Percentiles rank a stretch among this genome's conserved stretches.
phyloP scores from a whole-genome alignment of 2,329 filamentous ascomycete species.

The Sordariomycetes sp. region DNA sequence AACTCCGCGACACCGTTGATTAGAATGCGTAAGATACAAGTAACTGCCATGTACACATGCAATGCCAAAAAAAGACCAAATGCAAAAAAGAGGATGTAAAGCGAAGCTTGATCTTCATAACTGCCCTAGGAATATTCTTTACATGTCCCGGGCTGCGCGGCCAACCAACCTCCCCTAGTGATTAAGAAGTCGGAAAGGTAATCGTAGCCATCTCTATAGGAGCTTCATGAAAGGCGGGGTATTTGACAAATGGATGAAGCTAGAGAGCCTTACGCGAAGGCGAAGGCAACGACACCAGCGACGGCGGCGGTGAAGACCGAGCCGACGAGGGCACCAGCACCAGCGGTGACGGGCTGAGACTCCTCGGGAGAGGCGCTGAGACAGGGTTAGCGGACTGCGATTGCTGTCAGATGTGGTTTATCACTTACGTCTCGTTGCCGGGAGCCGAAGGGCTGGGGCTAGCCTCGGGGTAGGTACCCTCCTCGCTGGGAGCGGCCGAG shows the following conservation, averaged over 20 bases:
- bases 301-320: constrained; percentile 43
- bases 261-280: constrained; percentile 40
- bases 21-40: not conserved
- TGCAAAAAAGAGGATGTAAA: not conserved
- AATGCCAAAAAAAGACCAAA: not conserved
- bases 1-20: not conserved
- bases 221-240: not conserved
- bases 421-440: constrained; percentile 21
- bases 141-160: not conserved
- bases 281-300: constrained; percentile 41
- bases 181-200: constrained; percentile 3
- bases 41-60: not conserved
- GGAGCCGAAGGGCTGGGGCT: constrained; percentile 17
- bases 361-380: constrained; percentile 13
- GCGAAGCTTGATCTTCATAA: not conserved
- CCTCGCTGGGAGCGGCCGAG: constrained; percentile 23
- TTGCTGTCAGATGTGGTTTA: no score
- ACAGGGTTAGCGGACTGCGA: constrained; percentile 8
- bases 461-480: constrained; percentile 13
- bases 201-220: not conserved
- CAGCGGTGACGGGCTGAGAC: constrained; percentile 30
- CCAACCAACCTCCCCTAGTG: not conserved
- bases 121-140: not conserved
- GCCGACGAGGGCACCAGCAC: constrained; percentile 40
- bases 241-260: constrained; percentile 1